Evolutionary conservation across 306 rosid genomes (phyloP).

Genomic region (Trifolium subterraneum): DNA sequence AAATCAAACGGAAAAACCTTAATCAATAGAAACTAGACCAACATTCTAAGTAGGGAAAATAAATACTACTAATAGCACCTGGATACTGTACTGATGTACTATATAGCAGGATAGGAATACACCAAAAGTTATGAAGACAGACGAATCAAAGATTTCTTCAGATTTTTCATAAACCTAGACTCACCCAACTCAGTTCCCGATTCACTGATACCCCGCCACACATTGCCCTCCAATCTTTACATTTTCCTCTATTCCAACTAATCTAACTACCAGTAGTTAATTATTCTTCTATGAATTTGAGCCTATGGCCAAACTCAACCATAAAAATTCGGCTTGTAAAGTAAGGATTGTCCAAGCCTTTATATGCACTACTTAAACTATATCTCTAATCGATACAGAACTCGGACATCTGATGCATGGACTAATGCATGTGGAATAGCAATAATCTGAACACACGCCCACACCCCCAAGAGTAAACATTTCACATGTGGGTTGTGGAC

Average conservation of each 20-base stretch:
- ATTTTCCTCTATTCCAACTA: background rate
- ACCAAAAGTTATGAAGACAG: background rate
- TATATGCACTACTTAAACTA: background rate
- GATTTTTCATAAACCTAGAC: background rate
- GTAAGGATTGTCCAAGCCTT: background rate
- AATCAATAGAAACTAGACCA: background rate
- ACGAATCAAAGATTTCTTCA: background rate
- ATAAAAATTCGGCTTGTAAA: background rate
- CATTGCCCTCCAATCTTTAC: background rate
- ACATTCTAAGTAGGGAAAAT: background rate
- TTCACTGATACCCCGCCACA: background rate
- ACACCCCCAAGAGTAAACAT: background rate
- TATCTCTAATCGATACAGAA: background rate
- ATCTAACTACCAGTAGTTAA: background rate
- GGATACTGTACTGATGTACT: background rate
- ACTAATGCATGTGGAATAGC: background rate
- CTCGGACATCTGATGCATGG: background rate
- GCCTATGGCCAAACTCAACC: background rate
- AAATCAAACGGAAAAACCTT: conserved; percentile 13
- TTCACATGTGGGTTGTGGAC: background rate
- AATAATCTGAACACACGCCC: background rate
- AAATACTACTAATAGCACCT: background rate
- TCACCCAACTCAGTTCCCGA: background rate
- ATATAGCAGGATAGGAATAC: background rate
- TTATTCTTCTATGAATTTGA: background rate